A percentile compares a stretch with the other conserved stretches of the same genome.
Conservation (phyloP, 2,329 filamentous ascomycete genomes). For the Rhynchosporium agropyri region DNA sequence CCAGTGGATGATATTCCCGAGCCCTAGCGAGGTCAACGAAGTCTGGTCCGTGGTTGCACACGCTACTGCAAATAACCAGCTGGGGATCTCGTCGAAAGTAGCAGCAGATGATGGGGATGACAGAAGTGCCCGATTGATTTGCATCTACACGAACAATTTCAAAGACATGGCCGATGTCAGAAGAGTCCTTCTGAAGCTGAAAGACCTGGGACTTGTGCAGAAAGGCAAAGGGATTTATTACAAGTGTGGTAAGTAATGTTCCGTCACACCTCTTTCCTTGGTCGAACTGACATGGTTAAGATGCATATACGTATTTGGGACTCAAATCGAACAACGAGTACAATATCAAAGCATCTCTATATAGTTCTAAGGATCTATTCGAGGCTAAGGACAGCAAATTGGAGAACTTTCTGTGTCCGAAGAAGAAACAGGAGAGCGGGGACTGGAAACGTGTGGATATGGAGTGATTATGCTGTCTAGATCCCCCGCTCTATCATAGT, state of each 20-base stretch:
- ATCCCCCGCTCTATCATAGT: background rate
- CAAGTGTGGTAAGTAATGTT: slow-evolving; percentile 52
- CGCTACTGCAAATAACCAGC: slow-evolving; percentile 67
- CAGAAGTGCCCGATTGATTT: slow-evolving; percentile 62
- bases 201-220: slow-evolving; percentile 58
- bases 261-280: background rate
- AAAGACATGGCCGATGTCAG: slow-evolving; percentile 67
- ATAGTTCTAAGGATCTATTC: slow-evolving; percentile 50
- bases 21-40: slow-evolving; percentile 55
- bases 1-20: slow-evolving; percentile 76
- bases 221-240: slow-evolving; percentile 67
- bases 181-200: slow-evolving; percentile 65
- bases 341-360: slow-evolving; percentile 62
- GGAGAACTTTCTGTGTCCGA: slow-evolving; percentile 30
- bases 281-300: slow-evolving; percentile 43
- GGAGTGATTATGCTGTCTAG: slow-evolving; percentile 24
- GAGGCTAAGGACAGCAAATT: slow-evolving; percentile 26
- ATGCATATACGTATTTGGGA: slow-evolving; percentile 69
- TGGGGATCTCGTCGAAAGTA: slow-evolving; percentile 76
- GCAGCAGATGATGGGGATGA: slow-evolving; percentile 54
- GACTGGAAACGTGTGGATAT: slow-evolving; percentile 26
- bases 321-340: slow-evolving; percentile 63
- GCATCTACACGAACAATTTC: slow-evolving; percentile 79
- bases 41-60: slow-evolving; percentile 68
- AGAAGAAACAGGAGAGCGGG: slow-evolving; percentile 26